Evolutionary conservation across 2,329 filamentous ascomycete genomes (phyloP).

Genomic region (Neurospora crassa): DNA sequence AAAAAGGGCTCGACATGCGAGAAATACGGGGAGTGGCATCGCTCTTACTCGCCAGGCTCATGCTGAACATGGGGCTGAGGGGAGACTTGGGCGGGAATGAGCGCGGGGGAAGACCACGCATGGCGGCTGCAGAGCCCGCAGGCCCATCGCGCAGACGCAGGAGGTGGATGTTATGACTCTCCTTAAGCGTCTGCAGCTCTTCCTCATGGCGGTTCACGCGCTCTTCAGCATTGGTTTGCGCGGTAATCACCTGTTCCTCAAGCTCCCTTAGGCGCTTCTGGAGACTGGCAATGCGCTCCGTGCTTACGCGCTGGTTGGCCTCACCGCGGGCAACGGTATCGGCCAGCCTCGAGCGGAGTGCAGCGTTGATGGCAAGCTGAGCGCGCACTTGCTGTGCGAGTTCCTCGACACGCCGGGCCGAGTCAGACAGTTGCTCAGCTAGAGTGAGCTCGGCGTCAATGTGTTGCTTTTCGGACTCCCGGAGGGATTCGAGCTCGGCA

Average conservation of each 20-base stretch:
- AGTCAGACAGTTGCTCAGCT: slow-evolving; percentile 60
- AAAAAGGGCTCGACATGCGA: slow-evolving; percentile 31
- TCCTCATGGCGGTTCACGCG: slow-evolving; percentile 77
- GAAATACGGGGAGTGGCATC: slow-evolving; percentile 25
- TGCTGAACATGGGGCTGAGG: slow-evolving; percentile 51
- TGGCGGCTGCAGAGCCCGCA: slow-evolving; percentile 9
- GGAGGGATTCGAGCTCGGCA: slow-evolving; percentile 49
- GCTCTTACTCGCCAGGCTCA: slow-evolving; percentile 19
- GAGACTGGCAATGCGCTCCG: slow-evolving; percentile 71
- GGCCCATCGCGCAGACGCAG: slow-evolving; percentile 53
- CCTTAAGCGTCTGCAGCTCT: slow-evolving; percentile 65
- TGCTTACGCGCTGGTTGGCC: slow-evolving; percentile 69
- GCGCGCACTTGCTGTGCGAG: slow-evolving; percentile 69
- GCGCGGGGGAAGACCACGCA: slow-evolving; percentile 31
- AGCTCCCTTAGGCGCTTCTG: slow-evolving; percentile 71
- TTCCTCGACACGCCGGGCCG: slow-evolving; percentile 68
- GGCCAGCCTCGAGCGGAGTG: slow-evolving; percentile 65
- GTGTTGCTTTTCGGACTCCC: slow-evolving; percentile 44
- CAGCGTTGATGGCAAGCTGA: slow-evolving; percentile 70
- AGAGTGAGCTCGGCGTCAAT: slow-evolving; percentile 54
- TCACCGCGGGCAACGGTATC: slow-evolving; percentile 79
- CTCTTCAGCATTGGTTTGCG: slow-evolving; percentile 81
- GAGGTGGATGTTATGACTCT: slow-evolving; percentile 68
- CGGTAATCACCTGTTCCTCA: slow-evolving; percentile 73
- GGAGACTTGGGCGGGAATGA: slow-evolving; percentile 49